Evolutionary conservation across 192 early-diverging fungal genomes (phyloP).

Genomic region (Mortierella alpina): DNA sequence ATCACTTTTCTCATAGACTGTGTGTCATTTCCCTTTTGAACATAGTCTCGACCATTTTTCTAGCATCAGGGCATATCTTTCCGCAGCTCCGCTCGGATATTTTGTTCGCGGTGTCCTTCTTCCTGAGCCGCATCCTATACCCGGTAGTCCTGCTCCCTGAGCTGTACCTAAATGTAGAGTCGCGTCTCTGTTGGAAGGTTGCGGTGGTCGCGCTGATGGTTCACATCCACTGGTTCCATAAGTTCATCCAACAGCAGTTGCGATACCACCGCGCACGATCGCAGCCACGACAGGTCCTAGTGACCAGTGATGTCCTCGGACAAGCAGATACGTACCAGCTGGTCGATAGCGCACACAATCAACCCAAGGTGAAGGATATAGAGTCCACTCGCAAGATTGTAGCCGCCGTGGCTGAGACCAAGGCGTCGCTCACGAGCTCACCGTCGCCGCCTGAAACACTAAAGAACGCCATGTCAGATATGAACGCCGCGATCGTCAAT

Average conservation of each 20-base stretch:
- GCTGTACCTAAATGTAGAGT: constrained; percentile 39
- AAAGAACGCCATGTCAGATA: constrained; percentile 1
- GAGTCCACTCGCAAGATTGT: neutral
- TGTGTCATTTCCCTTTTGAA: neutral
- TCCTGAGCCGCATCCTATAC: constrained; percentile 31
- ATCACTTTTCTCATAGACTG: neutral
- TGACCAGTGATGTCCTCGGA: neutral
- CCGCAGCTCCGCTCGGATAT: constrained; percentile 31
- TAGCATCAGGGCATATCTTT: constrained; percentile 45
- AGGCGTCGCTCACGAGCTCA: neutral
- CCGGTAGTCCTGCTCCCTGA: constrained; percentile 36
- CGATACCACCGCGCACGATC: constrained; percentile 24
- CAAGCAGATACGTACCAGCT: neutral
- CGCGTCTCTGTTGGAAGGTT: constrained; percentile 45
- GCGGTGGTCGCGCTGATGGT: constrained; percentile 22
- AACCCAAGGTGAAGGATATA: neutral
- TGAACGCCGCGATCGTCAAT: neutral
- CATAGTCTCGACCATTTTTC: constrained; percentile 45
- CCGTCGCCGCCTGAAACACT: neutral
- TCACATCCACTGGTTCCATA: constrained; percentile 44
- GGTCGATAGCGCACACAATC: neutral
- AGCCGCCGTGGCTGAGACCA: too few relatives aligned
- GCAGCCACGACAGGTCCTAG: neutral
- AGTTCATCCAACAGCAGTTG: constrained; percentile 45
- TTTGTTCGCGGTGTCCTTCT: constrained; percentile 35